Conservation (phyloP, 352 stramenopile species). For the Globisporangium cystogenes region DNA sequence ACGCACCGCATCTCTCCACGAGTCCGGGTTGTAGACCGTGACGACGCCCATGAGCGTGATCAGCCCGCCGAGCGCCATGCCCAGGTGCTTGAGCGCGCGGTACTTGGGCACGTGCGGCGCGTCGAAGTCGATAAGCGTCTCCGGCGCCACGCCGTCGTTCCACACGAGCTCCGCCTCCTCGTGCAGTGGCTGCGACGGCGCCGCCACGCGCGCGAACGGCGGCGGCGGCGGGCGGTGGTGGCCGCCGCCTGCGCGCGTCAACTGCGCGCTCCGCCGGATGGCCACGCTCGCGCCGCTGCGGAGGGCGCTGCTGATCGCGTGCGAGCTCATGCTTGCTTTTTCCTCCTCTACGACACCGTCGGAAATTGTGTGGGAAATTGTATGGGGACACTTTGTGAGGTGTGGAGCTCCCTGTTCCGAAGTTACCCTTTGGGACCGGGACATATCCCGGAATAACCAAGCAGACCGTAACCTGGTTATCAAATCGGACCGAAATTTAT, state of each 20-base stretch:
- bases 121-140: conserved; percentile 88
- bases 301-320: conserved; percentile 49
- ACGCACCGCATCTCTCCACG: conserved; percentile 73
- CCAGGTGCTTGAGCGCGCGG: conserved; percentile 60
- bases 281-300: conserved; percentile 51
- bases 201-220: conserved; percentile 72
- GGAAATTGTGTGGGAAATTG: neutral
- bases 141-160: conserved; percentile 81
- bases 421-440: too few species aligned
- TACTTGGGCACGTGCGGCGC: conserved; percentile 81
- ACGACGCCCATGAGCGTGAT: conserved; percentile 73
- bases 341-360: neutral
- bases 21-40: conserved; percentile 79
- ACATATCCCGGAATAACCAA: too few species aligned
- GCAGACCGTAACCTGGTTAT: too few species aligned
- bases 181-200: conserved; percentile 55
- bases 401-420: too few species aligned
- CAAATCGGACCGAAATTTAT: too few species aligned
- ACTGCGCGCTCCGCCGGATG: conserved; percentile 41
- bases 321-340: conserved; percentile 68
- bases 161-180: conserved; percentile 82
- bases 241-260: conserved; percentile 36
- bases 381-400: too few species aligned
- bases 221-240: conserved; percentile 67
- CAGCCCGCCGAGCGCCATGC: conserved; percentile 46